Evolutionary conservation across 345 rosid species (phyloP).

Genomic region (Arabis alpina): DNA sequence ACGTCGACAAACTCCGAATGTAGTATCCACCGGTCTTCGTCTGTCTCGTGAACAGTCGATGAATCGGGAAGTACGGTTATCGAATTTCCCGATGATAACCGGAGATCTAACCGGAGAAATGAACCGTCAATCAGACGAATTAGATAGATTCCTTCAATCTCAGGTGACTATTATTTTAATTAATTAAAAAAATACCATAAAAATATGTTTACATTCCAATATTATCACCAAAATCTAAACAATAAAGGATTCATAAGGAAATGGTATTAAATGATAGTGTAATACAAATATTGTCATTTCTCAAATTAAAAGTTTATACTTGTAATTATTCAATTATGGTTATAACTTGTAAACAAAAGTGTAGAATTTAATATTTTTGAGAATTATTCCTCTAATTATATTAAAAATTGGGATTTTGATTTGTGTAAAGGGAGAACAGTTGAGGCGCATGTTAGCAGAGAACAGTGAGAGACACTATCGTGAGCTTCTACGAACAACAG

Average conservation of each 20-base stretch:
- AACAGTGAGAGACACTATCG: slow-evolving; percentile 76
- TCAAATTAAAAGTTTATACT: too few relatives aligned
- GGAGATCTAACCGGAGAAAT: slow-evolving; percentile 67
- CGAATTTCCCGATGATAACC: slow-evolving; percentile 34
- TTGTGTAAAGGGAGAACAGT: slow-evolving; percentile 60
- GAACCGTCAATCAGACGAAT: slow-evolving; percentile 72
- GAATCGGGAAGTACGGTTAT: slow-evolving; percentile 35
- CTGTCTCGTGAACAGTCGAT: slow-evolving; percentile 45
- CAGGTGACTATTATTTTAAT: slow-evolving; percentile 55
- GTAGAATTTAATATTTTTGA: neutral
- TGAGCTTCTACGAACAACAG: slow-evolving; percentile 69
- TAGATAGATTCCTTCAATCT: slow-evolving; percentile 71
- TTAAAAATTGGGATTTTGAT: too few relatives aligned
- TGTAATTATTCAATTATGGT: neutral
- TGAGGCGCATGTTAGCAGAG: slow-evolving; percentile 75
- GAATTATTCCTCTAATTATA: too few relatives aligned
- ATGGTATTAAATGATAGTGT: too few relatives aligned
- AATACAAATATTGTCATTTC: too few relatives aligned
- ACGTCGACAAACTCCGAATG: slow-evolving; percentile 46
- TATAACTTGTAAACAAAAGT: neutral
- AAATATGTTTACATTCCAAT: too few relatives aligned
- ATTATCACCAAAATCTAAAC: too few relatives aligned
- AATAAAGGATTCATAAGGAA: too few relatives aligned
- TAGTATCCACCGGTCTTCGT: slow-evolving; percentile 68
- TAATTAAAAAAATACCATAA: too few relatives aligned